phyloP scores from a whole-genome alignment of 768 basidiomycete genomes.

The Cyathus striatus region DNA sequence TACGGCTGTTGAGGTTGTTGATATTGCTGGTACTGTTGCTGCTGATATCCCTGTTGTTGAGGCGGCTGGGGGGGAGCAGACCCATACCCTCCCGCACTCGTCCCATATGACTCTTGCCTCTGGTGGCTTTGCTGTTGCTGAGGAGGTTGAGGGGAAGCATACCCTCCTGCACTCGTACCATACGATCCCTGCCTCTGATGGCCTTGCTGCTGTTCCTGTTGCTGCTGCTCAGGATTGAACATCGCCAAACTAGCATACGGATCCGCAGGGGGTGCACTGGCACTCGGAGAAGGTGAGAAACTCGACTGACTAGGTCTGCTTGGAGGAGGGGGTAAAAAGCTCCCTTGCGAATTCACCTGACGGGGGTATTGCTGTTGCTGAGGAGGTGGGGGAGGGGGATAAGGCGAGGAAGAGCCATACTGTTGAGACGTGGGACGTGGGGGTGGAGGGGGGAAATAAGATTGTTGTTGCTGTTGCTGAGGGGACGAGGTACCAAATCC shows the following conservation, averaged over 20 bases:
- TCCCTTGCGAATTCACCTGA: constrained; percentile 10
- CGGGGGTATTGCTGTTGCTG: constrained; percentile 11
- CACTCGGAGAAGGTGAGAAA: constrained; percentile 12
- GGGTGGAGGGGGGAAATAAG: constrained; percentile 26
- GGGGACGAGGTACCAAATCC: too few relatives aligned
- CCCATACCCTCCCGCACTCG: constrained; percentile 3
- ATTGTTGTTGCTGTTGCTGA: constrained; percentile 13
- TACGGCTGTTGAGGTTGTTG: constrained; percentile 12
- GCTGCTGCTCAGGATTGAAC: constrained; percentile 17
- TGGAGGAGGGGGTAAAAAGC: constrained; percentile 13
- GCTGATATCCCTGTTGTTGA: constrained; percentile 9
- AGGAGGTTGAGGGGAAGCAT: not conserved
- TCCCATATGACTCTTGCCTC: not conserved
- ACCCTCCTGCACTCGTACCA: constrained; percentile 1
- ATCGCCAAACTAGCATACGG: constrained; percentile 32
- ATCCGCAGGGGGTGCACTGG: constrained; percentile 23
- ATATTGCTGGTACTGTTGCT: constrained; percentile 10
- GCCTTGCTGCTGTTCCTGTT: constrained; percentile 2
- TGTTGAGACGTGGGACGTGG: constrained; percentile 22
- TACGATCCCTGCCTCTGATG: not conserved
- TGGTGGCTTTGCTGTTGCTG: constrained; percentile 7
- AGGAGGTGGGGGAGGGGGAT: constrained; percentile 26
- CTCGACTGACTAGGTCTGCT: constrained; percentile 5
- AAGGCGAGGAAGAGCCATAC: constrained; percentile 8
- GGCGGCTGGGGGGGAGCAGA: constrained; percentile 2